These are phyloP conservation scores for Colletotrichum agaves DNA, from an alignment of 2,329 filamentous ascomycete species.

Conservation along the genomic window DNA sequence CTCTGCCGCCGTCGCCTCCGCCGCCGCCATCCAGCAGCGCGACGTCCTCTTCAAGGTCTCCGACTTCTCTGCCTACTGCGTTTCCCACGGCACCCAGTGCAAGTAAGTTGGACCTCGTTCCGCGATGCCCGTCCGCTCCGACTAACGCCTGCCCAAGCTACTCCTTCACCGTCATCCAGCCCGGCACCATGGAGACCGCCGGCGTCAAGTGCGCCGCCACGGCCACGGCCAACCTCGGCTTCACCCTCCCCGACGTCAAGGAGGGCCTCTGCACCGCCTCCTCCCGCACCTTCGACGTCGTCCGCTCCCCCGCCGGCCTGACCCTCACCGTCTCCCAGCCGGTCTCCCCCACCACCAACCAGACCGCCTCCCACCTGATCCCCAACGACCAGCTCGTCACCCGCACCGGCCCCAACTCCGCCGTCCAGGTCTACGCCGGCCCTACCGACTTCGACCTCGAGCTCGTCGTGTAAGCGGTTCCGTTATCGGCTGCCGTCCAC, in stretches of 20 bases:
- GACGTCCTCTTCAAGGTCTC: conserved; percentile 43
- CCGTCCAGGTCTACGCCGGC: conserved; percentile 45
- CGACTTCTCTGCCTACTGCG: conserved; percentile 44
- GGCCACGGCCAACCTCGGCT: conserved; percentile 39
- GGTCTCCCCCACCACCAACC: conserved; percentile 41
- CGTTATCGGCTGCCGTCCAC: background rate
- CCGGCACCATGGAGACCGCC: conserved; percentile 43
- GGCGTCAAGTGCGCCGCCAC: conserved; percentile 41
- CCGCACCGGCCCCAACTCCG: conserved; percentile 42
- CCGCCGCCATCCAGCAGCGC: conserved; percentile 40
- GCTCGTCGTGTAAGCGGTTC: conserved; percentile 20
- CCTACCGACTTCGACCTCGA: conserved; percentile 34
- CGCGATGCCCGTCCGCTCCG: too few species aligned
- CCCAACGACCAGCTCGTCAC: conserved; percentile 41
- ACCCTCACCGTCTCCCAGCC: conserved; percentile 44
- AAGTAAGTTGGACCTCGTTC: conserved; percentile 35
- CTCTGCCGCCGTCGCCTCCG: conserved; percentile 40
- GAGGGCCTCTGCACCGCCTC: conserved; percentile 44
- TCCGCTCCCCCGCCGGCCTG: conserved; percentile 41
- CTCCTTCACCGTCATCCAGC: conserved; percentile 32
- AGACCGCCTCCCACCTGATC: conserved; percentile 43
- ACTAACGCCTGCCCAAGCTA: background rate
- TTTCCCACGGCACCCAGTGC: conserved; percentile 44
- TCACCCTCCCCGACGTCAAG: conserved; percentile 45
- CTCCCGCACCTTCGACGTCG: conserved; percentile 44